Evolutionary conservation across 1,139 yeast genomes (phyloP).

Genomic region (Geotrichum klebahnii): DNA sequence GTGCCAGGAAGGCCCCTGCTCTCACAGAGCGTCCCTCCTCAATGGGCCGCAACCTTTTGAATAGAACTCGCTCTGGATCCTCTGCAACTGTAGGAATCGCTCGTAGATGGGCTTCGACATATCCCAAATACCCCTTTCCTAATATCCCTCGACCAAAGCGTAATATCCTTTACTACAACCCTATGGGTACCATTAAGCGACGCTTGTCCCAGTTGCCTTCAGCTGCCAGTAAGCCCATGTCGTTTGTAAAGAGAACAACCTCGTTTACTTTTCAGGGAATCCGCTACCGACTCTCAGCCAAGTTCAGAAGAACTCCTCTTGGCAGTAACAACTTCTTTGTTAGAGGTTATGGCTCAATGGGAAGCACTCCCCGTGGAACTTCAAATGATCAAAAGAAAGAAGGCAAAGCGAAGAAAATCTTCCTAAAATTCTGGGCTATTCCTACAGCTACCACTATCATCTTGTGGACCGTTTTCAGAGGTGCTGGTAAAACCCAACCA

Average conservation of each 20-base stretch:
- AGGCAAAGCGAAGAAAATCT: slow-evolving; percentile 29
- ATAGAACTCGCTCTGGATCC: slow-evolving; percentile 26
- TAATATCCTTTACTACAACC: slow-evolving; percentile 50
- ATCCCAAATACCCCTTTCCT: slow-evolving; percentile 48
- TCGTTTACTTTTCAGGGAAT: slow-evolving; percentile 17
- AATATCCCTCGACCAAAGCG: slow-evolving; percentile 63
- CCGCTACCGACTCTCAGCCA: slow-evolving; percentile 18
- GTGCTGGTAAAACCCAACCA: slow-evolving; percentile 16
- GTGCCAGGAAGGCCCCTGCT: slow-evolving; percentile 7
- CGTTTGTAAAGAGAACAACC: slow-evolving; percentile 19
- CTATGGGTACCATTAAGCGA: slow-evolving; percentile 33
- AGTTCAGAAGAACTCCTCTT: slow-evolving; percentile 16
- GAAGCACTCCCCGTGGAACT: slow-evolving; percentile 11
- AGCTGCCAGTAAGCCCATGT: slow-evolving; percentile 21
- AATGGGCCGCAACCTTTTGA: slow-evolving; percentile 24
- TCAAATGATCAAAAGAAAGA: slow-evolving; percentile 24
- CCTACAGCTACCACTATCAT: slow-evolving; percentile 30
- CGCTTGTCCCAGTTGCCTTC: slow-evolving; percentile 26
- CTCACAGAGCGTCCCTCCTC: slow-evolving; percentile 24
- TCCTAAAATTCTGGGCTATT: slow-evolving; percentile 26
- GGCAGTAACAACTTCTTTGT: slow-evolving; percentile 15
- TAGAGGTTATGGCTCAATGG: slow-evolving; percentile 18
- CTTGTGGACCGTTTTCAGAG: slow-evolving; percentile 21
- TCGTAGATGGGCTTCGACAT: slow-evolving; percentile 11
- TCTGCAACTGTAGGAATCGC: slow-evolving; percentile 13